Evolutionary conservation across 495 filamentous ascomycete genomes (phyloP), one percentile per base, ranked within the genome.

Genomic region (Annulohypoxylon bovei): DNA sequence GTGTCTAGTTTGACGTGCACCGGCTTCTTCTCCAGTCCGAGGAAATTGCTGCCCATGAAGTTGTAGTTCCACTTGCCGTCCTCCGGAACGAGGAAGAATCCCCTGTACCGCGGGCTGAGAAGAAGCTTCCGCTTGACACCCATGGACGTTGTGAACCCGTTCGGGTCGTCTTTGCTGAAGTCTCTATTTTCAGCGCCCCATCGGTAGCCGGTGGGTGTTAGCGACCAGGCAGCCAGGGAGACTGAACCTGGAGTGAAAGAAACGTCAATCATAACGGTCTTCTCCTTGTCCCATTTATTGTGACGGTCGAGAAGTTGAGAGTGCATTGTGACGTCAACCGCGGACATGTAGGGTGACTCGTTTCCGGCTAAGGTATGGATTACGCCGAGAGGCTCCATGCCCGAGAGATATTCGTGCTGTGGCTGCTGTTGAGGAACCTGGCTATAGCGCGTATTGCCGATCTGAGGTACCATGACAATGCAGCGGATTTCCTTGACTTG

Each of bases 201-300:
- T 79, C 95, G 94, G 84, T 95, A 98, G 46, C 96, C 96, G 40
- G 89, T 79, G 4, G 96, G 95, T 2, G 93, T 97, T 30, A 98
- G 87, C 14, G 90, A 89, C 91, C 93, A 99, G 23, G 95, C 94
- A 2, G 93, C 91, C 46, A 99, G 87, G 1, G 94, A 97, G 42
- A 98, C 96, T 53, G 94, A 97, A 62, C 96, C 96, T n/a, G 96
- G 96, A 4, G 96, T 98, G 85, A 99, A 99, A 20, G 94, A 93
- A 32, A 98, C 94, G 11, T 94, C 95, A 87, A 99, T 93, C 37
- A 93, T 97, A 64, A 98, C 88, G 4, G 93, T 97, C 56, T 79
- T 83, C 81, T 96, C 93, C 86, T 95, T 95, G 79, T 97, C 92
- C 94, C 93, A 98, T 32, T 87, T 86, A 0, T 87, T 75, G 79